These are phyloP conservation scores for Hypsizygus ulmarius DNA, from an alignment of 1,284 basidiomycete genomes.

Conservation along the genomic window DNA sequence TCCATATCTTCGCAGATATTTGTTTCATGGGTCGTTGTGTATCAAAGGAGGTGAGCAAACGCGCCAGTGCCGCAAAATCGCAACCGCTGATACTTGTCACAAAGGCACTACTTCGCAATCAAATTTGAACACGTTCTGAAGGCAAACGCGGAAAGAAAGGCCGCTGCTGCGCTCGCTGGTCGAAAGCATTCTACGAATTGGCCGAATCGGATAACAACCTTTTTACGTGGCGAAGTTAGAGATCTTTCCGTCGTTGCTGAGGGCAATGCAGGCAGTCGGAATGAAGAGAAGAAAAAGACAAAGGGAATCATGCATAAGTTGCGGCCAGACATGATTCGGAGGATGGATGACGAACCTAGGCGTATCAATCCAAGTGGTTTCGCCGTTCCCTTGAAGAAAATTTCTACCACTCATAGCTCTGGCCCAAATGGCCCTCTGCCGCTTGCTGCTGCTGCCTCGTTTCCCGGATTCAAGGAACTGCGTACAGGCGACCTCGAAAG, in stretches of 20 bases:
- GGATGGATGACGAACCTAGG: constrained; percentile 77
- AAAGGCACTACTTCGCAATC: constrained; percentile 72
- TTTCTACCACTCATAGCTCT: constrained; percentile 13
- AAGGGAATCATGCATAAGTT: constrained; percentile 37
- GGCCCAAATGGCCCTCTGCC: constrained; percentile 19
- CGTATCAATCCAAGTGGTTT: constrained; percentile 82
- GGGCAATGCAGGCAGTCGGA: not conserved
- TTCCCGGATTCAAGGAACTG: constrained; percentile 3
- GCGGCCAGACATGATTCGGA: constrained; percentile 82
- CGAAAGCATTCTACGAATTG: constrained; percentile 23
- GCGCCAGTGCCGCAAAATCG: constrained; percentile 10
- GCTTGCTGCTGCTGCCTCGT: constrained; percentile 17
- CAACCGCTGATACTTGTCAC: constrained; percentile 9
- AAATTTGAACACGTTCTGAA: constrained; percentile 71
- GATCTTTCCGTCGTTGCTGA: constrained; percentile 19
- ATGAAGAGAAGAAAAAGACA: constrained; percentile 18
- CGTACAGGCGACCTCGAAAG: not conserved
- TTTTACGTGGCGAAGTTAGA: constrained; percentile 28
- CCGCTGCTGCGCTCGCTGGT: constrained; percentile 19
- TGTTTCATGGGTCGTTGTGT: constrained; percentile 73
- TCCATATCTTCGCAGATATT: no score
- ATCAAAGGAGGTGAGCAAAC: constrained; percentile 52
- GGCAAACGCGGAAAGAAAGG: constrained; percentile 39
- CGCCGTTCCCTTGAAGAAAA: constrained; percentile 22
- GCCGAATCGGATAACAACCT: constrained; percentile 30